These are phyloP conservation scores for Fusarium buxicola DNA, from an alignment of 2,329 filamentous ascomycete species.

Conservation along the genomic window DNA sequence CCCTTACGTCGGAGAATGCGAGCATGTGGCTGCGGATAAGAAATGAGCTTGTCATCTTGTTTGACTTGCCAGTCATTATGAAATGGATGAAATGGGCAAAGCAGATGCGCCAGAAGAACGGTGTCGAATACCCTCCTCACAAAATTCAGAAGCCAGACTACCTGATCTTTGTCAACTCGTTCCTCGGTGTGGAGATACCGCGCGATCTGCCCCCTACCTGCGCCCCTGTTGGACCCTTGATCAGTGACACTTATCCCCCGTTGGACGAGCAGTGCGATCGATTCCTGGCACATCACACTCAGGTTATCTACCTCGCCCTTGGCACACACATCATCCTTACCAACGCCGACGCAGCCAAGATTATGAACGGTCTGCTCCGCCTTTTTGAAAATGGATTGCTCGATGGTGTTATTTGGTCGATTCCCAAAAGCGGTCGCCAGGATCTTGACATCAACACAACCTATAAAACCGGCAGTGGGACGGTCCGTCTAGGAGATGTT, in stretches of 20 bases:
- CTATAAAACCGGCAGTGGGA: neutral
- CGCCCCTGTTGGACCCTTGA: slow-evolving; percentile 53
- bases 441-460: slow-evolving; percentile 22
- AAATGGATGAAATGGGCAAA: slow-evolving; percentile 45
- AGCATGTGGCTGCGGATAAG: slow-evolving; percentile 52
- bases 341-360: slow-evolving; percentile 40
- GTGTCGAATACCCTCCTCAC: slow-evolving; percentile 47
- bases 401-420: slow-evolving; percentile 54
- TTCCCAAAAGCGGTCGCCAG: slow-evolving; percentile 37
- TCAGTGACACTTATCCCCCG: slow-evolving; percentile 48
- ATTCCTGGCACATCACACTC: slow-evolving; percentile 47
- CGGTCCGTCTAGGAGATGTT: slow-evolving; percentile 29
- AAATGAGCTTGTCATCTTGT: slow-evolving; percentile 49
- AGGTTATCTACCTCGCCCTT: slow-evolving; percentile 52
- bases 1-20: slow-evolving; percentile 52
- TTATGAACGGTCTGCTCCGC: slow-evolving; percentile 46
- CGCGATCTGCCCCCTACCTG: slow-evolving; percentile 55
- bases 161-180: slow-evolving; percentile 56
- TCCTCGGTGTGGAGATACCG: slow-evolving; percentile 55
- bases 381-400: slow-evolving; percentile 41
- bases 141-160: slow-evolving; percentile 55
- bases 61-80: slow-evolving; percentile 47
- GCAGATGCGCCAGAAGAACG: slow-evolving; percentile 48
- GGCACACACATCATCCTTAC: slow-evolving; percentile 54
- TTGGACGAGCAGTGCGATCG: slow-evolving; percentile 39